Evolutionary conservation across 345 rosid genomes (phyloP).

Genomic region (Bruguiera sexangula): DNA sequence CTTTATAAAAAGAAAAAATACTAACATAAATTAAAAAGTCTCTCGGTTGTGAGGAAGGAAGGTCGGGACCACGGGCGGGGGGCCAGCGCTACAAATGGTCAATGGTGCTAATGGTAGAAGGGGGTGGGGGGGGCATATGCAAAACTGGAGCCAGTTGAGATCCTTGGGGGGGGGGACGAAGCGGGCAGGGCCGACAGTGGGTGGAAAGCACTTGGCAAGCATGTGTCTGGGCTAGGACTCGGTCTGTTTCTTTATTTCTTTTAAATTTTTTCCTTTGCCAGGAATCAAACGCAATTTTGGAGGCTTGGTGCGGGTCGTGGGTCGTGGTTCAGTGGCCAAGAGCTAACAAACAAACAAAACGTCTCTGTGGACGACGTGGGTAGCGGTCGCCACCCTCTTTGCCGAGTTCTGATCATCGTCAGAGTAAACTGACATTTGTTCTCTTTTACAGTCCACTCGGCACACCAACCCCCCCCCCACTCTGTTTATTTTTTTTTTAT

Average conservation of each 20-base stretch:
- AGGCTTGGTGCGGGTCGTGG: not conserved
- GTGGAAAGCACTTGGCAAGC: slow-evolving; percentile 23
- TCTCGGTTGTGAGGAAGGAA: not conserved
- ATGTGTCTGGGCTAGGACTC: slow-evolving; percentile 30
- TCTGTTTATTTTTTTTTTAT: not conserved
- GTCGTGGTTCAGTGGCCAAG: not conserved
- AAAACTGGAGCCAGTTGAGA: slow-evolving; percentile 40
- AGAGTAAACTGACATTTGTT: slow-evolving; percentile 21
- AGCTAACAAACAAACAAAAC: no score
- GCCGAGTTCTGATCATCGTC: not conserved
- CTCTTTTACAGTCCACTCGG: slow-evolving; percentile 11
- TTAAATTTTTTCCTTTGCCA: not conserved
- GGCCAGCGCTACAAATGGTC: not conserved
- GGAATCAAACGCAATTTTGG: not conserved
- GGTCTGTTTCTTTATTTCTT: not conserved
- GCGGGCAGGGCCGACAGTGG: slow-evolving; percentile 9
- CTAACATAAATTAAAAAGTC: not conserved
- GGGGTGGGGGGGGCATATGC: slow-evolving; percentile 3
- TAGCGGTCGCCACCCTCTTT: not conserved
- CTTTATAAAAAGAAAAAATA: not conserved
- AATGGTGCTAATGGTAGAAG: not conserved
- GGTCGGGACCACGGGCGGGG: slow-evolving; percentile 13
- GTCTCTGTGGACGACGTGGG: not conserved
- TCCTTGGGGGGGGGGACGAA: not conserved
- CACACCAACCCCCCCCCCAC: not conserved